A percentile compares a stretch with the other conserved stretches of the same genome.
phyloP scores from a whole-genome alignment of 257 asterid genomes.

The Solanum rostratum region DNA sequence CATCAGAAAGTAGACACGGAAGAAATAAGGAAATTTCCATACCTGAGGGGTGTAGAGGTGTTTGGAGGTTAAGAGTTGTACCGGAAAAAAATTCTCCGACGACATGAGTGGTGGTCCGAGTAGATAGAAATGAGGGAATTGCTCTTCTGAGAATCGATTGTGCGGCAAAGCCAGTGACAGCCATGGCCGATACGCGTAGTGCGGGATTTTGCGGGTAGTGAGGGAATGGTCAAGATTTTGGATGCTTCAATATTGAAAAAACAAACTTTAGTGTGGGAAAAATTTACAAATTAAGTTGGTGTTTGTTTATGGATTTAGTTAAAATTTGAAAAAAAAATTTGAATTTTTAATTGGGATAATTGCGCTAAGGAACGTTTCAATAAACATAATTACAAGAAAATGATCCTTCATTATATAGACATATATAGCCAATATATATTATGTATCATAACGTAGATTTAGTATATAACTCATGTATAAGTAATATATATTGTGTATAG shows the following conservation, averaged over 20 bases:
- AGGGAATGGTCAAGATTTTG: background rate
- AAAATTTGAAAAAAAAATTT: background rate
- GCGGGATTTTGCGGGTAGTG: background rate
- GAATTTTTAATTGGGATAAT: no score
- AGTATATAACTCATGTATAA: no score
- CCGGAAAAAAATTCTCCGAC: constrained; percentile 8
- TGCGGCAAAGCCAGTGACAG: constrained; percentile 28
- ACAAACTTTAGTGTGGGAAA: background rate
- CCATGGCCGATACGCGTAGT: constrained; percentile 28
- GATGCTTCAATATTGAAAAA: background rate
- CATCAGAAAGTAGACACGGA: background rate
- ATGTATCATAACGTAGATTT: no score
- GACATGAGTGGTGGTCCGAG: constrained; percentile 8
- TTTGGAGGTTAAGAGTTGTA: constrained; percentile 11
- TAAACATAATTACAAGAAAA: no score
- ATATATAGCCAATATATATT: no score
- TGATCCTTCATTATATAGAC: no score
- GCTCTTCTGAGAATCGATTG: constrained; percentile 24
- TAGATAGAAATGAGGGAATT: constrained; percentile 9
- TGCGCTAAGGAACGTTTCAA: no score
- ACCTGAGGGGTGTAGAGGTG: constrained; percentile 52
- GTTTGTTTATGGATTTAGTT: background rate
- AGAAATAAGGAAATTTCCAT: background rate
- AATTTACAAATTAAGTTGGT: background rate
- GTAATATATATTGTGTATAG: no score